phyloP scores from a whole-genome alignment of 192 early-diverging fungal genomes.

The Ambispora gerdemannii region DNA sequence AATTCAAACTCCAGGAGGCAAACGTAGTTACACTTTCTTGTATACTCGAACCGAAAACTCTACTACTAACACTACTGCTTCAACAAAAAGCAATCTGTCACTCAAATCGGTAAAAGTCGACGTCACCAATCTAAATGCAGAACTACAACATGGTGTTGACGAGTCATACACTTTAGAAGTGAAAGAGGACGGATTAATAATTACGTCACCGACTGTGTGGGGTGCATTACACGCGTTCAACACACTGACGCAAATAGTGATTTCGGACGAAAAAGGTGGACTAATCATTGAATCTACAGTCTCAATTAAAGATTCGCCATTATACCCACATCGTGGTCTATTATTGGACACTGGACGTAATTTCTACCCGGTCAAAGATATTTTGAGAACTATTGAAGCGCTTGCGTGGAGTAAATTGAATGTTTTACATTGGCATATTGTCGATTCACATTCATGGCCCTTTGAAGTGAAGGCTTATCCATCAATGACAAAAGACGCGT shows the following conservation, averaged over 20 bases:
- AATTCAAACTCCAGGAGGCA: conserved; percentile 31
- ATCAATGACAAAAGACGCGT: conserved; percentile 65
- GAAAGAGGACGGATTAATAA: conserved; percentile 60
- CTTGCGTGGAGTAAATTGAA: conserved; percentile 83
- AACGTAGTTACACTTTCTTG: conserved; percentile 69
- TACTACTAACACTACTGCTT: conserved; percentile 29
- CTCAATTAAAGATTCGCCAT: conserved; percentile 59
- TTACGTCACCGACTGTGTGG: conserved; percentile 40
- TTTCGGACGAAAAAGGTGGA: conserved; percentile 28
- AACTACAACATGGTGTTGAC: conserved; percentile 51
- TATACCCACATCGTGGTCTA: conserved; percentile 64
- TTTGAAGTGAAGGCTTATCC: conserved; percentile 60
- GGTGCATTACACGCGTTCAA: conserved; percentile 48
- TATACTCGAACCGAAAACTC: conserved; percentile 47
- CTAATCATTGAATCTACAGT: neutral
- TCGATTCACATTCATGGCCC: conserved; percentile 73
- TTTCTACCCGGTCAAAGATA: conserved; percentile 59
- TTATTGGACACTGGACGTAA: conserved; percentile 73
- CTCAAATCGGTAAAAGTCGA: conserved; percentile 41
- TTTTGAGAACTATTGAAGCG: conserved; percentile 70
- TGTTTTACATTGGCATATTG: conserved; percentile 79
- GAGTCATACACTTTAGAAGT: conserved; percentile 61
- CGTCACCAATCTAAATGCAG: conserved; percentile 34
- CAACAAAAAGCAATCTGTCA: too few relatives aligned
- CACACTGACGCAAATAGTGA: conserved; percentile 48